Base-by-base conservation (phyloP, 495 filamentous ascomycete genomes). In the Penicillium psychrofluorescens region DNA sequence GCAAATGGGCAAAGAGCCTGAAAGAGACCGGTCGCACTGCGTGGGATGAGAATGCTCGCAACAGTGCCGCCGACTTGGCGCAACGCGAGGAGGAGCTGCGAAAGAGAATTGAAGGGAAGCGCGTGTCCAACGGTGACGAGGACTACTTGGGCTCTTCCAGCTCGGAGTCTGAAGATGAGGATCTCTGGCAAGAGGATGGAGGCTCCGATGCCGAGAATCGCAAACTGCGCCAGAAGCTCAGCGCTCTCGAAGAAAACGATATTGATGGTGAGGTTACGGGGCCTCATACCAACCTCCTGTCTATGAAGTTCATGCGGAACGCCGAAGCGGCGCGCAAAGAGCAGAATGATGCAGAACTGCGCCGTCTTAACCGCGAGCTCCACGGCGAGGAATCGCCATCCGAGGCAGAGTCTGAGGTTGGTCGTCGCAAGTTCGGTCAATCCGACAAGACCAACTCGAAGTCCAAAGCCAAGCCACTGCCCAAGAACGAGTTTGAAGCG, bases 1-100 rank as follows among this genome's bases (percentile, higher is more conserved):
- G 90, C 68, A 95, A 87, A 53, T 98, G 91, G 89, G 90, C 91
- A 9, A 96, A 95, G 70, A 80, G 80, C 41, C 70, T 90, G 48
- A 92, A 90, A 57, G 77, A 86, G 46, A 85, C 77, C 36, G 84
- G 85, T 7, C 79, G 86, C 35, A 81, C 80, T 12, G 79, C 80
- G 6, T 92, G 88, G 88, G 86, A 94, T 51, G 86, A 88, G 33
- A 83, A 91, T 53, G 87, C 85, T 32, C 78, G 84, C 35, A 68
- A 79, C 37, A 85, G 84, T 29, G 76, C 95, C 29, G 76, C 75
- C 2, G 91, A 96, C 49, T 83, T 90, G 76, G 88, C 91, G 1
- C 73, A 83, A 50, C 76, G 83, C 51, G 86, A 90, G 46, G 90
- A 97, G 41, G 90, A 96, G 52, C 67, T 98, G 29, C 79, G 81